Evolutionary conservation across 257 asterid genomes (phyloP).

Genomic region (Fraxinus quadrangulata): DNA sequence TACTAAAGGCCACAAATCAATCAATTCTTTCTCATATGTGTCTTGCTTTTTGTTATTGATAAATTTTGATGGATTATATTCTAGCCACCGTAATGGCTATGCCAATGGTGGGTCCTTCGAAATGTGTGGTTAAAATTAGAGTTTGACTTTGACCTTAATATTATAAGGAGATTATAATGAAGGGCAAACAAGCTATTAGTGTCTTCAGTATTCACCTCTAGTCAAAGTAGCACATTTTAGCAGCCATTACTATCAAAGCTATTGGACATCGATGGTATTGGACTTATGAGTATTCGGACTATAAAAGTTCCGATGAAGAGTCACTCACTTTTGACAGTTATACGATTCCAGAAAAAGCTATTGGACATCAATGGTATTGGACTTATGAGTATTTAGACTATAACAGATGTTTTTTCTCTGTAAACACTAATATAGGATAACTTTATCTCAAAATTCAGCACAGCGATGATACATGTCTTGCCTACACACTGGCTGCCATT

Average conservation of each 20-base stretch:
- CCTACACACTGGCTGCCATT: conserved; percentile 83
- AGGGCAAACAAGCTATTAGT: background rate
- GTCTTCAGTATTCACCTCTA: background rate
- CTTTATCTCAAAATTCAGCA: conserved; percentile 55
- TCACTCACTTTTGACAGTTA: too few species aligned
- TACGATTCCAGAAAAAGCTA: too few species aligned
- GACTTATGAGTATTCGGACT: too few species aligned
- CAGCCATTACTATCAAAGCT: background rate
- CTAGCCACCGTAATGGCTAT: background rate
- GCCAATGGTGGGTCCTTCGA: background rate
- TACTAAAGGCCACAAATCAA: background rate
- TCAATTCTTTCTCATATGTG: background rate
- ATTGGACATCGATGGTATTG: too few species aligned
- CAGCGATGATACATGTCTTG: conserved; percentile 88
- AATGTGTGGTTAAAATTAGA: too few species aligned
- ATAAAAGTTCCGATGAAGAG: too few species aligned
- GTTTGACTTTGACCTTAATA: too few species aligned
- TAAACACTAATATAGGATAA: background rate
- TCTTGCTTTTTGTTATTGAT: background rate
- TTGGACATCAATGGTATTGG: too few species aligned
- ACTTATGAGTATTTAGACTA: too few species aligned
- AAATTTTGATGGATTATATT: background rate
- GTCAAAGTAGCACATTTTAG: background rate
- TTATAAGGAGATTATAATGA: too few species aligned
- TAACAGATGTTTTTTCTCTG: background rate